Conservation (phyloP, 2,329 filamentous ascomycete genomes). For the Davidsoniella eucalypti region DNA sequence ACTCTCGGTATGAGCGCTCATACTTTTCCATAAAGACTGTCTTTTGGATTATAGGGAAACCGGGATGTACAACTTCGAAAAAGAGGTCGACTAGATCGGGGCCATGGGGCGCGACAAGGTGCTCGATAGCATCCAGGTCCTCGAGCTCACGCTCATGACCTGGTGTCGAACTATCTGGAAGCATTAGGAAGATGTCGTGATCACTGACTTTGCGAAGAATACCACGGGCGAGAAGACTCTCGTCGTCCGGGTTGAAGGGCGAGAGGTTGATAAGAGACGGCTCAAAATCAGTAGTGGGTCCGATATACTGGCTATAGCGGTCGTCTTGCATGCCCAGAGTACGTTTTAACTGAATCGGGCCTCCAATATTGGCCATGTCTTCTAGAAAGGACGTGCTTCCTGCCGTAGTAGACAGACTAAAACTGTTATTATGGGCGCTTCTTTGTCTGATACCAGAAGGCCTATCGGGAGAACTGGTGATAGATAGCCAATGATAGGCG, state of each 20-base stretch:
- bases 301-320: constrained; percentile 70
- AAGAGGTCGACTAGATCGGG: constrained; percentile 62
- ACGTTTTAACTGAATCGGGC: constrained; percentile 47
- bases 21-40: constrained; percentile 66
- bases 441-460: constrained; percentile 34
- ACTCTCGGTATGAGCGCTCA: constrained; percentile 52
- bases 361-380: constrained; percentile 55
- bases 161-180: constrained; percentile 57
- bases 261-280: constrained; percentile 69
- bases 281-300: constrained; percentile 69
- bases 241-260: constrained; percentile 64
- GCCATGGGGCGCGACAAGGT: constrained; percentile 61
- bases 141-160: constrained; percentile 54
- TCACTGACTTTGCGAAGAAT: constrained; percentile 62
- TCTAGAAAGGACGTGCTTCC: constrained; percentile 48
- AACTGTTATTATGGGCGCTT: constrained; percentile 37
- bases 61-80: constrained; percentile 65
- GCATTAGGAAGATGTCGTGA: constrained; percentile 62
- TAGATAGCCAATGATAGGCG: not conserved
- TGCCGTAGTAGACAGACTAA: constrained; percentile 44
- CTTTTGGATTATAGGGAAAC: constrained; percentile 70
- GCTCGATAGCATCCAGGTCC: constrained; percentile 57
- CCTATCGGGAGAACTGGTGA: constrained; percentile 37
- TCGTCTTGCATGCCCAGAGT: constrained; percentile 62
- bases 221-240: constrained; percentile 54